Base-by-base conservation (phyloP, 306 rosid species). In the Fagus crenata region DNA sequence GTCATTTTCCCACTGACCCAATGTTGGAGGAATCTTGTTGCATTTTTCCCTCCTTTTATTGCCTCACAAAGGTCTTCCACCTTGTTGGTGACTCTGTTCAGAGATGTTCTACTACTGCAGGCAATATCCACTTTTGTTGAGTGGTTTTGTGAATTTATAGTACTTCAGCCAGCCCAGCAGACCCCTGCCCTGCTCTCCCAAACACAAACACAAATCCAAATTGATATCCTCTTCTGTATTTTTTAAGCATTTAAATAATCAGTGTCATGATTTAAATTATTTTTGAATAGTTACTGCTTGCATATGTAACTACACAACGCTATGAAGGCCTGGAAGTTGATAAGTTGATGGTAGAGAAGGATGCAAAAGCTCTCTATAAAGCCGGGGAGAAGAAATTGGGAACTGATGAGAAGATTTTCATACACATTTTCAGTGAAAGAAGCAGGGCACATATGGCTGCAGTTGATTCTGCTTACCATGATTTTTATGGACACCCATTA, bases 391-490 rank as follows among this genome's bases (percentile, higher is more conserved):
- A 46, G 51, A 46, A 0, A 46, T 46, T 46, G 51, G 51, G 51
- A 46, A 46, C 51, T 9, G 51, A 46, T 46, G 51, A 46, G 51
- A 9, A 46, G 13, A 46, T 14, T 46, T 83, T 86, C 76, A 74
- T 86, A 41, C 58, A 43, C 18, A 83, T 83, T n/a, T 86, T 80
- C 42, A 74, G 75, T 28, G 89, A 75, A 71, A 80, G 87, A 83
- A 83, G 89, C 74, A 77, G 86, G 46, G 84, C 82, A n/a, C 89
- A 85, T 54, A 13, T 85, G 49, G 76, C 73, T 77, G 85, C 85
- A 51, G 71, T 86, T 42, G 71, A 77, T 55, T n/a, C 65, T 56
- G 81, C 89, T 74, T 86, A 86, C 72, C 74, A 69, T 40, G 36
- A 78, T 17, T 2, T 70, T 7, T 80, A 83, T 31, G 79, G 83